Evolutionary conservation across 2,329 filamentous ascomycete species (phyloP), one percentile per base, ranked within the genome.

Genomic region (Fusarium tricinctum): DNA sequence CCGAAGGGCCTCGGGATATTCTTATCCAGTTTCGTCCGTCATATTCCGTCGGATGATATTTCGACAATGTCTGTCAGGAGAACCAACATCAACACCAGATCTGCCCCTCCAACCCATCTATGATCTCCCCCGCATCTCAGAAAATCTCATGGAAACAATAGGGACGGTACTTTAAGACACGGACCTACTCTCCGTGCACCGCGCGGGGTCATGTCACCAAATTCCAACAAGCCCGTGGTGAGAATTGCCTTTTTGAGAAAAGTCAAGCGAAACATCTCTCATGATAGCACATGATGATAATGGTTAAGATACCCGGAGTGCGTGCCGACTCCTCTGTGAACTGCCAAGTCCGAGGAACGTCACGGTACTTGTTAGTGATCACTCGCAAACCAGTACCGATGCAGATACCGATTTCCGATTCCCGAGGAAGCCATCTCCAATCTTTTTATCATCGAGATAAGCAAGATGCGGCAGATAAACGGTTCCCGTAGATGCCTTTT

Each of bases 241-340:
- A 58, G 54, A 74, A 71, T 74, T 71, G 47, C 67, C 71, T 40
- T 51, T 65, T 71, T 59, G 30, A 70, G 71, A 58, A 35, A 69
- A 63, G 53, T 40, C 55, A 62, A 38, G 53, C 64, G 54, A 35
- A 44, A 39, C 15, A 13, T 63, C 44, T 35, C 50, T 46, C 43
- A 57, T 49, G 43, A 49, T 40, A 35, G n/a, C 47, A 20, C 28
- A 30, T 38, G 15, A 38, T 38, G 35, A 19, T 38, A 38, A 38
- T 38, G 60, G 65, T 33, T 30, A 69, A 46, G 58, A 65, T 66
- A 66, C 50, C 70, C 70, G 70, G 63, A 48, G 32, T 62, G 47
- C 23, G 53, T 73, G 66, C 70, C 70, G 70, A 55, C 35, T 17
- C 48, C 35, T 42, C 56, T 28, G 59, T 57, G 35, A 48, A 28